Conservation (phyloP, 164 flowering plant species). For the Cinnamomum micranthum region DNA sequence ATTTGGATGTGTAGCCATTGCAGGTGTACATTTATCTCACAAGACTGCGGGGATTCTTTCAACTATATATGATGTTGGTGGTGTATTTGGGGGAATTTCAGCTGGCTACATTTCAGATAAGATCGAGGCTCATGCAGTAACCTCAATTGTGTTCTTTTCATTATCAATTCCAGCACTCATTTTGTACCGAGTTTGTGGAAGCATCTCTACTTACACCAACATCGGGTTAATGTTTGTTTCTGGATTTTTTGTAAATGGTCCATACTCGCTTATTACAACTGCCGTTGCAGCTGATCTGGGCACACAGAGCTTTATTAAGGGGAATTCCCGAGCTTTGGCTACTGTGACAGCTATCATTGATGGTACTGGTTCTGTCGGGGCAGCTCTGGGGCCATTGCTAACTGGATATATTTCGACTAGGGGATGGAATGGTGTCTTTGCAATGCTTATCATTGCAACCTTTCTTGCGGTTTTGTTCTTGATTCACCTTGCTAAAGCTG, state of each 20-base stretch:
- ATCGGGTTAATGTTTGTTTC: slow-evolving; percentile 68
- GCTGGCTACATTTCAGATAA: slow-evolving; percentile 82
- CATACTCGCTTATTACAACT: slow-evolving; percentile 92
- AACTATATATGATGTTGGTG: slow-evolving; percentile 85
- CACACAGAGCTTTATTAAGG: slow-evolving; percentile 57
- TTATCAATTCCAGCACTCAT: slow-evolving; percentile 82
- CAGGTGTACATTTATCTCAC: slow-evolving; percentile 78
- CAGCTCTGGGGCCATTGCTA: slow-evolving; percentile 85
- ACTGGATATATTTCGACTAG: slow-evolving; percentile 86
- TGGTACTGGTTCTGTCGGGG: slow-evolving; percentile 99
- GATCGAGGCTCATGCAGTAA: slow-evolving; percentile 86
- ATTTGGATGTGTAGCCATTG: slow-evolving; percentile 65
- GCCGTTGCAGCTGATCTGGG: slow-evolving; percentile 98
- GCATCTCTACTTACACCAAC: slow-evolving; percentile 58
- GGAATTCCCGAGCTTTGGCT: slow-evolving; percentile 91
- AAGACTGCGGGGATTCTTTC: slow-evolving; percentile 89
- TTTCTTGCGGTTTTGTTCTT: slow-evolving; percentile 56
- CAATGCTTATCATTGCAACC: slow-evolving; percentile 66
- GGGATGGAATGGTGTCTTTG: slow-evolving; percentile 88
- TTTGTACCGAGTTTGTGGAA: slow-evolving; percentile 69
- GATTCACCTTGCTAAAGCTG: slow-evolving; percentile 57
- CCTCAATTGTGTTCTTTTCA: slow-evolving; percentile 58
- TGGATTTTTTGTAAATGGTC: slow-evolving; percentile 92
- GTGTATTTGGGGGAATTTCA: slow-evolving; percentile 82
- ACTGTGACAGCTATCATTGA: slow-evolving; percentile 97